Percentiles rank a stretch among this genome's conserved stretches.
Conservation (phyloP, 73 alveolate genomes). For the Stentor roeselii region DNA sequence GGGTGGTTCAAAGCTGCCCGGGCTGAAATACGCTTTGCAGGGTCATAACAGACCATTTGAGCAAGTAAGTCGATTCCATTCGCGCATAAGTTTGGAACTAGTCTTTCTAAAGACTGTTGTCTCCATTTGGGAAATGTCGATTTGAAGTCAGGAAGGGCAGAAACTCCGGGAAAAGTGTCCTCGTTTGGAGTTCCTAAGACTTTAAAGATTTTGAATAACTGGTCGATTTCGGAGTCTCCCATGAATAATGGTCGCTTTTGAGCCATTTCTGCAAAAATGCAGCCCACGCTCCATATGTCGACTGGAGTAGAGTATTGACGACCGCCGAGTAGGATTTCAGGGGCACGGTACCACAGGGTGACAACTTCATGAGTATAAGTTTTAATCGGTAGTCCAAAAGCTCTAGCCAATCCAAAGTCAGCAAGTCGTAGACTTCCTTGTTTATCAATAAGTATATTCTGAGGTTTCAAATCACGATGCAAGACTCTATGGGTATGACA, state of each 20-base stretch:
- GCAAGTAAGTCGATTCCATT: slow-evolving; percentile 38
- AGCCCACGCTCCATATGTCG: slow-evolving; percentile 80
- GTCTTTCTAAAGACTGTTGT: slow-evolving; percentile 44
- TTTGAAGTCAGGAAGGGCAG: slow-evolving; percentile 83
- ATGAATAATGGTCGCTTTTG: slow-evolving; percentile 66
- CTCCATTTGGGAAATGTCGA: slow-evolving; percentile 83
- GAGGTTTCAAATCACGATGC: slow-evolving; percentile 93
- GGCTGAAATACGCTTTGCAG: slow-evolving; percentile 73
- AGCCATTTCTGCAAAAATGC: slow-evolving; percentile 79
- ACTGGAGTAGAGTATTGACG: slow-evolving; percentile 52
- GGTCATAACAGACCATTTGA: slow-evolving; percentile 67
- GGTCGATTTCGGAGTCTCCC: slow-evolving; percentile 84
- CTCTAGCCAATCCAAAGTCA: slow-evolving; percentile 96
- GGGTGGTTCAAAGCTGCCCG: slow-evolving; percentile 72
- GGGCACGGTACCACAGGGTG: slow-evolving; percentile 67
- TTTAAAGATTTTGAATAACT: slow-evolving; percentile 84
- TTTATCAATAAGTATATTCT: slow-evolving; percentile 72
- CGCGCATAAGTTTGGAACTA: slow-evolving; percentile 37
- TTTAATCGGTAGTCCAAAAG: slow-evolving; percentile 85
- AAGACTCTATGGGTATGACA: slow-evolving; percentile 90
- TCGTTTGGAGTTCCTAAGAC: slow-evolving; percentile 92
- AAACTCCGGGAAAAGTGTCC: slow-evolving; percentile 85
- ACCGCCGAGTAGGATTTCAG: slow-evolving; percentile 58
- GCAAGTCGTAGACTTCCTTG: slow-evolving; percentile 78
- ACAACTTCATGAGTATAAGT: slow-evolving; percentile 77